These are phyloP conservation scores for Coccomyxa subellipsoidea DNA, from an alignment of 163 green algal species.

Conservation along the genomic window DNA sequence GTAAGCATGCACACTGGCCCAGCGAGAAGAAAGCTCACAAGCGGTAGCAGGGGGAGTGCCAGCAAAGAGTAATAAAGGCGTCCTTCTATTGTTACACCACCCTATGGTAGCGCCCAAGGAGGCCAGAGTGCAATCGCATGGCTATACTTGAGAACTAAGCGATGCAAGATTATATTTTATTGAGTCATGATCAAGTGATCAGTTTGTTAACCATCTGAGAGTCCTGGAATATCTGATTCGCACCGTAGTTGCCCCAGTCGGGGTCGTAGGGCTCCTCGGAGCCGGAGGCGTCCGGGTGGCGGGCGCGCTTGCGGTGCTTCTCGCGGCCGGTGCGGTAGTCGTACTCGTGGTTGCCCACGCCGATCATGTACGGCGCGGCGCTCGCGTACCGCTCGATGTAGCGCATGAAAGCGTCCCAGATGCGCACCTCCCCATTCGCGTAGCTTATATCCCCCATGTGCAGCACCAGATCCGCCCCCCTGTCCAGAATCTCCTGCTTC, in stretches of 20 bases:
- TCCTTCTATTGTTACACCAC: too few species aligned
- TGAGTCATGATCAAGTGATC: too few species aligned
- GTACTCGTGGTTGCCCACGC: slow-evolving; percentile 72
- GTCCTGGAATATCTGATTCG: too few species aligned
- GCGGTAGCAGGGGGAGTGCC: too few species aligned
- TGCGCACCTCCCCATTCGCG: slow-evolving; percentile 50
- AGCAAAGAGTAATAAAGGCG: too few species aligned
- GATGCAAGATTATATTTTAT: too few species aligned
- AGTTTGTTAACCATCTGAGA: too few species aligned
- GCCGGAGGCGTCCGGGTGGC: slow-evolving; percentile 53
- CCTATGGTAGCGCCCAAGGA: too few species aligned
- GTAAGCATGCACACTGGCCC: too few species aligned
- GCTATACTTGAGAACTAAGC: too few species aligned
- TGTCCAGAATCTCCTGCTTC: slow-evolving; percentile 20
- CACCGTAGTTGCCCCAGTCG: slow-evolving; percentile 63
- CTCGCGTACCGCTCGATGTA: slow-evolving; percentile 50
- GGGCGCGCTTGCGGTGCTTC: slow-evolving; percentile 54
- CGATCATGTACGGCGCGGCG: slow-evolving; percentile 57
- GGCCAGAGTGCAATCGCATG: too few species aligned
- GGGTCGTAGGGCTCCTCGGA: slow-evolving; percentile 49
- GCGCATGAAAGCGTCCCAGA: slow-evolving; percentile 74
- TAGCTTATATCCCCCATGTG: slow-evolving; percentile 74
- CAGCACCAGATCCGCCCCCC: slow-evolving; percentile 41
- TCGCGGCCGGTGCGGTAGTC: slow-evolving; percentile 35
- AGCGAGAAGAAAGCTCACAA: too few species aligned